These are phyloP conservation scores for Cryptosporidium sp. DNA, from an alignment of 169 alveolate genomes.

Conservation along the genomic window DNA sequence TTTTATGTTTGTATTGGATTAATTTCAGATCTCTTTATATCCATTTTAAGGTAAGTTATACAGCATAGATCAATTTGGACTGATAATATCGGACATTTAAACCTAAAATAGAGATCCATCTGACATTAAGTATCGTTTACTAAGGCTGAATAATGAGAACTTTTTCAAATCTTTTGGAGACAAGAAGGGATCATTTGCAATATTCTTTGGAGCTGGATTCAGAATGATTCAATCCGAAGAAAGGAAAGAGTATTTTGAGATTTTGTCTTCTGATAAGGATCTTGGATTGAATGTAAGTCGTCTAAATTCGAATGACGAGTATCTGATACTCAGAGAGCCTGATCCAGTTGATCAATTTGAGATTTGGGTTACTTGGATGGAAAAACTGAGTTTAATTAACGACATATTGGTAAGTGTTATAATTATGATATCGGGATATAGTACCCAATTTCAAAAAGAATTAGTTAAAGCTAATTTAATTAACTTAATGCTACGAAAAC, in stretches of 20 bases:
- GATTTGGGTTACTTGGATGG: slow-evolving; percentile 52
- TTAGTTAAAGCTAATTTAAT: too few species aligned
- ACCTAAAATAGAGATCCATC: slow-evolving; percentile 51
- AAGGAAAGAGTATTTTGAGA: slow-evolving; percentile 36
- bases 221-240: slow-evolving; percentile 16
- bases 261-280: slow-evolving; percentile 38
- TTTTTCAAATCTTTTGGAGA: slow-evolving; percentile 64
- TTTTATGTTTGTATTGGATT: slow-evolving; percentile 5
- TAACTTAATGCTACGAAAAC: too few species aligned
- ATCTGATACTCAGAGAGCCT: slow-evolving; percentile 39
- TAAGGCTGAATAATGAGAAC: slow-evolving; percentile 42
- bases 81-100: not conserved
- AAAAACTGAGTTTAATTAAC: not conserved
- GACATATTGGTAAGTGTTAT: slow-evolving; percentile 46
- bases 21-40: slow-evolving; percentile 24
- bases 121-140: slow-evolving; percentile 58
- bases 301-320: slow-evolving; percentile 1
- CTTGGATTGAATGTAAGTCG: not conserved
- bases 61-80: not conserved
- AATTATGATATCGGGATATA: not conserved
- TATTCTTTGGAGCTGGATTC: slow-evolving; percentile 58
- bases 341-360: slow-evolving; percentile 64
- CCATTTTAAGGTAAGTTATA: slow-evolving; percentile 44
- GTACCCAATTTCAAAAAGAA: not conserved
- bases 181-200: slow-evolving; percentile 19